Percentiles rank a stretch among this genome's conserved stretches.
phyloP scores from a whole-genome alignment of 768 basidiomycete genomes.

The Floccularia luteovirens region DNA sequence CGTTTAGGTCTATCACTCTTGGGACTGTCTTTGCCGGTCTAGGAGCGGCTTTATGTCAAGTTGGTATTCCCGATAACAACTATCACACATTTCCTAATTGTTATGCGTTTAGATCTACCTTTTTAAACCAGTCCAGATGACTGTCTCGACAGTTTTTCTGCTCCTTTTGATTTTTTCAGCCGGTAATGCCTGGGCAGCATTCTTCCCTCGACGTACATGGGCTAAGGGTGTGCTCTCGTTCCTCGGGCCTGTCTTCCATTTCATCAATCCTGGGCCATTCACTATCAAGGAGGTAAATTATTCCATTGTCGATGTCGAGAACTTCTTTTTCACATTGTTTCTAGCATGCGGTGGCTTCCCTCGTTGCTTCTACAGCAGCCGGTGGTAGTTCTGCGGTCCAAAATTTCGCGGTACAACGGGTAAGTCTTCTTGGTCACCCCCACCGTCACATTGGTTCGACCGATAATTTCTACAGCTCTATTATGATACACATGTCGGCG shows the following conservation, averaged over 20 bases:
- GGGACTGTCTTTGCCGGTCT: conserved; percentile 51
- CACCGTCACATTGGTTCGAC: background rate
- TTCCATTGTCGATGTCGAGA: background rate
- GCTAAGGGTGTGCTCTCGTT: conserved; percentile 33
- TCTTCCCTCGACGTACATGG: conserved; percentile 32
- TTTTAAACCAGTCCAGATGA: conserved; percentile 49
- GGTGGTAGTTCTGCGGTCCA: conserved; percentile 43
- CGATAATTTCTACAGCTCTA: conserved; percentile 31
- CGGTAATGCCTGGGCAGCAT: conserved; percentile 42
- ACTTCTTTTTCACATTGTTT: background rate
- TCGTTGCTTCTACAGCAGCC: conserved; percentile 51
- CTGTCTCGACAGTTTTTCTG: conserved; percentile 50
- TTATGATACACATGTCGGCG: conserved; percentile 48
- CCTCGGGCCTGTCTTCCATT: conserved; percentile 30
- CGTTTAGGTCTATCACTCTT: conserved; percentile 47
- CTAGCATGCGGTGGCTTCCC: conserved; percentile 50
- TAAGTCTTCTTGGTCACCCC: conserved; percentile 12
- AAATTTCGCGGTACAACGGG: conserved; percentile 57
- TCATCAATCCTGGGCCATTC: conserved; percentile 55
- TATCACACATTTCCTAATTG: conserved; percentile 4
- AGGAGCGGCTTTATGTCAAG: conserved; percentile 52
- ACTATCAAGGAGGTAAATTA: conserved; percentile 43
- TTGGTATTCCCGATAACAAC: conserved; percentile 11
- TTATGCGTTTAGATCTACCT: conserved; percentile 36
- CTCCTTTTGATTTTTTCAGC: conserved; percentile 43